Base-by-base conservation (phyloP, 1,284 basidiomycete genomes). In the Cryptococcus sp. region DNA sequence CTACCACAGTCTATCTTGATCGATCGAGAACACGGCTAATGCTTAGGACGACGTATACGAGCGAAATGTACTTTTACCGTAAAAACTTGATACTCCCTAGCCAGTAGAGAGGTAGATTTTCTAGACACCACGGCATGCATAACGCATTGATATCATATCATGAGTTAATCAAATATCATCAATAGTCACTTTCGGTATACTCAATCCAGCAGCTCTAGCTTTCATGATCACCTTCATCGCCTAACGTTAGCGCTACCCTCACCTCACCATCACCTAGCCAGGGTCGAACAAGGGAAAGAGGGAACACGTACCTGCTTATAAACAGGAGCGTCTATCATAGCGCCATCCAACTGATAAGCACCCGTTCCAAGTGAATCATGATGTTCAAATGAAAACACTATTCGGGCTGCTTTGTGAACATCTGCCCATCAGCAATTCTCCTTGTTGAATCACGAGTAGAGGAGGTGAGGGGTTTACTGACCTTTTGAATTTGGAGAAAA, bases 241-340 rank as follows among this genome's bases (percentile, higher is more conserved):
- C 64, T 79, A 70, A 31, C 53, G 31, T 14, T 21, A 28, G 40
- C 13, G 18, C 23, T 14, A 31, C 18, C 3, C 18, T 16, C 18
- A 22, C 19, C 28, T 28, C 21, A 22, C n/a, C 7, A 18, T 18
- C 22, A 31, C 21, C 10, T 10, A 23, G n/a, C 25, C 9, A 19
- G 19, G 42, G 31, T 16, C 36, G 16, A 39, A 7, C 5, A n/a
- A 16, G 14, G 36, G 18, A 14, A 34, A 16, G 16, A 9, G 32
- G 36, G 47, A 41, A 25, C 45, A 28, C 76, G 37, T 51, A 83
- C 86, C 80, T 88, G 87, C 70, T 89, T 88, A 52, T 92, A 79
- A 85, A 94, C 88, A 0, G 91, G 91, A 7, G 88, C 88, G 72
- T 97, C 92, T 47, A 97, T 90, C 91, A 92, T 92, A 65, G 85